These are phyloP conservation scores for Candida dajiaensis DNA, from an alignment of 805 yeast species.

Conservation along the genomic window DNA sequence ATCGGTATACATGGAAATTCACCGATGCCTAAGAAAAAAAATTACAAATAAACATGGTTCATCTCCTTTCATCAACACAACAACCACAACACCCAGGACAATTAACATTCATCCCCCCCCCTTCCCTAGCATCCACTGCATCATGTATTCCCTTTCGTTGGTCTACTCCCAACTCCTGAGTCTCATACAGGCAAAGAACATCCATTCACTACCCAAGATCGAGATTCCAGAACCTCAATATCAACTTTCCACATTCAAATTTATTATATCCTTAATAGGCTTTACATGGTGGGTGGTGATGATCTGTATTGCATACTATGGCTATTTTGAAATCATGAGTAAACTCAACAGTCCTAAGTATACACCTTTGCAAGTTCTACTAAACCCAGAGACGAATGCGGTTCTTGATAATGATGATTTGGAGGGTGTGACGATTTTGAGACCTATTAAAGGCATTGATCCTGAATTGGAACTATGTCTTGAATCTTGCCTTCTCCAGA, in stretches of 20 bases:
- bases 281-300: slow-evolving; percentile 23
- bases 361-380: slow-evolving; percentile 5
- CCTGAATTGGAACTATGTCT: slow-evolving; percentile 66
- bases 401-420: slow-evolving; percentile 29
- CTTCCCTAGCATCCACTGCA: background rate
- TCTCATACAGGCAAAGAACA: background rate
- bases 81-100: background rate
- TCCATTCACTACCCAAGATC: background rate
- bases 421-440: slow-evolving; percentile 67
- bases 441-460: slow-evolving; percentile 85
- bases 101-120: background rate
- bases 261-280: slow-evolving; percentile 13
- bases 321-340: slow-evolving; percentile 19
- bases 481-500: slow-evolving; percentile 60
- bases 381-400: slow-evolving; percentile 3
- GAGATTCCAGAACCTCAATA: background rate
- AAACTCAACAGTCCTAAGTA: slow-evolving; percentile 16
- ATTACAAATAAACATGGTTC: too few relatives aligned
- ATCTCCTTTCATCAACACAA: background rate
- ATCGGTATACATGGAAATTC: background rate
- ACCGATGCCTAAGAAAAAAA: background rate
- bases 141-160: background rate
- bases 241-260: background rate
- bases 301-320: slow-evolving; percentile 14
- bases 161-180: background rate